A percentile compares a stretch with the other conserved stretches of the same genome.
These are phyloP conservation scores for Yamadazyma conglobata DNA, from an alignment of 1,139 yeast genomes.

Conservation along the genomic window DNA sequence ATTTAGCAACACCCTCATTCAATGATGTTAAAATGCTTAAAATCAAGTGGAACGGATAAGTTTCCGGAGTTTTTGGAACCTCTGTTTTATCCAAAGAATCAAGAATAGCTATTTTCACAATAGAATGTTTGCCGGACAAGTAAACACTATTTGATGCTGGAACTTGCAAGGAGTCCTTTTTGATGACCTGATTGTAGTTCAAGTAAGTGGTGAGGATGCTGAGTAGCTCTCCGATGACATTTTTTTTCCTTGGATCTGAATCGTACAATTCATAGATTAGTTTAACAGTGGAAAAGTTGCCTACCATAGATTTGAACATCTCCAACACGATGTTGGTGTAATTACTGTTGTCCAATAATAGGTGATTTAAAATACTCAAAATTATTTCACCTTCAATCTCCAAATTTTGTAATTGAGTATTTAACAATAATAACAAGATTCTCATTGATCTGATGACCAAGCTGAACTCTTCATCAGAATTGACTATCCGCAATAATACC, in stretches of 20 bases:
- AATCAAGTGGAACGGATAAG: conserved; percentile 61
- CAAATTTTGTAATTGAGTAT: conserved; percentile 57
- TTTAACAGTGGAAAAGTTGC: conserved; percentile 51
- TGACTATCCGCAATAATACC: conserved; percentile 56
- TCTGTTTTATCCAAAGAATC: conserved; percentile 78
- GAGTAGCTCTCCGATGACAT: conserved; percentile 59
- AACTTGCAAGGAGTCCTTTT: conserved; percentile 24
- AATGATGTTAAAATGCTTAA: conserved; percentile 51
- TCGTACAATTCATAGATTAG: conserved; percentile 64
- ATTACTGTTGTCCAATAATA: conserved; percentile 31
- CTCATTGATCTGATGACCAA: conserved; percentile 72
- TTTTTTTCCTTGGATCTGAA: conserved; percentile 50
- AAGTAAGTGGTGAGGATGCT: conserved; percentile 36
- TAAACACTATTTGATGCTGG: conserved; percentile 11
- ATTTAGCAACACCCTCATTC: conserved; percentile 67
- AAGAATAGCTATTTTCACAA: conserved; percentile 53
- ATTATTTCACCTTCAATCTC: conserved; percentile 80
- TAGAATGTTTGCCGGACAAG: conserved; percentile 26
- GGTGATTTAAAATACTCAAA: conserved; percentile 68
- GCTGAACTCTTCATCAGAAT: conserved; percentile 62
- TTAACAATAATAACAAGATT: conserved; percentile 57
- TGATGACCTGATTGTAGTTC: conserved; percentile 27
- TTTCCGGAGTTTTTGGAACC: conserved; percentile 56
- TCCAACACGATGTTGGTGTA: conserved; percentile 84
- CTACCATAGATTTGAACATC: conserved; percentile 57